Evolutionary conservation across 306 rosid species (phyloP), one percentile per base, ranked within the genome.

Genomic region (Abrus precatorius): DNA sequence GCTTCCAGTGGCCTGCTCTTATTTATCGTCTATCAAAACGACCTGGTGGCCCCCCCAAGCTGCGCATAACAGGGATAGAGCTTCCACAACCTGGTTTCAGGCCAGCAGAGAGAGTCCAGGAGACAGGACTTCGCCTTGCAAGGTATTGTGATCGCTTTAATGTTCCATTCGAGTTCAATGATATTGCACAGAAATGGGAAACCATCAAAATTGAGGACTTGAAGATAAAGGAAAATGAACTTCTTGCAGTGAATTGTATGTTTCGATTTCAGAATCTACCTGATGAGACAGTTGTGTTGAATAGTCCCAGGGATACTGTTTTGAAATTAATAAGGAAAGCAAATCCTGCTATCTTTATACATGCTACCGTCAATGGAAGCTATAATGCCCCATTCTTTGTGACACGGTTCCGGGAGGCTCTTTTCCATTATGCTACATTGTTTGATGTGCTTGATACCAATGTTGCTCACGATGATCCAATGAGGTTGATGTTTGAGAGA

Each of bases 1-100:
- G 97, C 57, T 91, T 89, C 79, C 93, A 89, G 38, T 91, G 96
- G 96, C 96, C 96, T 59, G 89, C 85, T 34, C 85, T 91, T 67
- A 88, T 91, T 68, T 81, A 73, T 4, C 67, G 80, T 76, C 90
- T 91, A 62, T 86, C 93, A 27, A 82, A 36, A 53, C 83, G 64
- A 50, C 7, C 64, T 12, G 92, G 93, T 9, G 92, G 93, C 3
- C 89, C 93, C 28, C 97, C 92, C 29, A 91, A 85, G 78, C 83
- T 91, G 47, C 92, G 93, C 20, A 82, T 91, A 33, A 91, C 96
- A 0, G 96, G 93, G 78, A 89, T 91, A 64, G 96, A 91, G 55
- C 20, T 84, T 41, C 96, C 96, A 9, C 92, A 84, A 74, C 85
- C 80, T 3, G 75, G 74, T 34, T 71, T 80, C 69, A 66, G 69